Evolutionary conservation across 2,329 filamentous ascomycete species (phyloP).

Genomic region (Colletotrichum lindemuthianum): DNA sequence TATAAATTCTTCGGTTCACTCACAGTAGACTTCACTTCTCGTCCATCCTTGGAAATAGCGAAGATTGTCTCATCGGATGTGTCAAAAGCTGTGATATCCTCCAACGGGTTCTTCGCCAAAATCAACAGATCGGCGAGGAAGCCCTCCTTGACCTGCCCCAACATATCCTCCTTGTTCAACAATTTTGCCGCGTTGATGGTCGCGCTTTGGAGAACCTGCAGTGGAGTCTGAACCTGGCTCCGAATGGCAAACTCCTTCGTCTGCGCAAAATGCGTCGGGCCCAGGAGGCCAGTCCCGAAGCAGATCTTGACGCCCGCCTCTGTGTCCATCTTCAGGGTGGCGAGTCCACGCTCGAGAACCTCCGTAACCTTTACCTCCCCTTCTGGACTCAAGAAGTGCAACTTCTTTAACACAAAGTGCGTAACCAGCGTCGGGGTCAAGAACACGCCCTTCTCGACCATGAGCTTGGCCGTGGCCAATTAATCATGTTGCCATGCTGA

Average conservation of each 20-base stretch:
- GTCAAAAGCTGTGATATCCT: slow-evolving; percentile 62
- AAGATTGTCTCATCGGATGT: not conserved
- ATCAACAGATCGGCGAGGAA: slow-evolving; percentile 64
- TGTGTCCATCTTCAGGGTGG: slow-evolving; percentile 57
- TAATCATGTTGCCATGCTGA: slow-evolving; percentile 56
- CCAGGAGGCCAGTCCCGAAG: slow-evolving; percentile 56
- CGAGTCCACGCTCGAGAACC: slow-evolving; percentile 58
- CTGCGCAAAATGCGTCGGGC: slow-evolving; percentile 34
- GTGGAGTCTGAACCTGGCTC: not conserved
- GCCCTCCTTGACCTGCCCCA: slow-evolving; percentile 61
- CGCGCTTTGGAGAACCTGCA: slow-evolving; percentile 42
- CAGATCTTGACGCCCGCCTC: slow-evolving; percentile 65
- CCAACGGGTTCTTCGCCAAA: slow-evolving; percentile 61
- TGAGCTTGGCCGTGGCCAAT: slow-evolving; percentile 56
- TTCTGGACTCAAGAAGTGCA: slow-evolving; percentile 53
- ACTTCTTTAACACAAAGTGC: slow-evolving; percentile 58
- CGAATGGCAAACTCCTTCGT: slow-evolving; percentile 11
- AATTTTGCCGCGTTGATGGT: slow-evolving; percentile 60
- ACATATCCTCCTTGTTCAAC: slow-evolving; percentile 53
- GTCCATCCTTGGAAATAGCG: too few species aligned
- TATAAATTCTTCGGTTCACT: too few species aligned
- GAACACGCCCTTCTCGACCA: slow-evolving; percentile 59
- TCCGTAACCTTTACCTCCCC: slow-evolving; percentile 58
- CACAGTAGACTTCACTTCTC: too few species aligned
- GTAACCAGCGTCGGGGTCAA: slow-evolving; percentile 65